Evolutionary conservation across 1,139 yeast species (phyloP), one percentile per base, ranked within the genome.

Genomic region (Pichia cactophila): DNA sequence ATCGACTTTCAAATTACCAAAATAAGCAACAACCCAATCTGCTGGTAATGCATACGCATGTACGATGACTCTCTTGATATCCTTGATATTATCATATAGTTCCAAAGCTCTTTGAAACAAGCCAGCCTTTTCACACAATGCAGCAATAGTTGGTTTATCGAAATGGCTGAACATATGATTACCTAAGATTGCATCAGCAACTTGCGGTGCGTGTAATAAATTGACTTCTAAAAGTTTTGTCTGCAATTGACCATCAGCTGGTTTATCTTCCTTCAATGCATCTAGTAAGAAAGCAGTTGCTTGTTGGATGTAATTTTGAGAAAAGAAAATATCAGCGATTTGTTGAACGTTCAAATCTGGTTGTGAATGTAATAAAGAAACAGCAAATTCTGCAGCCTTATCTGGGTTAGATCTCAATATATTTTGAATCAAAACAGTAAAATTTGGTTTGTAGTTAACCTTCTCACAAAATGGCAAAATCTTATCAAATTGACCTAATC

Each of bases 211-310:
- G 65, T 90, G 95, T 66, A 87, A 70, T 66, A 94, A 75, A 68
- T 94, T 94, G 59, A 87, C 89, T 70, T 94, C 98, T 60, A 94
- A 78, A 48, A 94, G 82, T 64, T 95, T 82, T 16, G 98, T 94
- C 75, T 94, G 98, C 64, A 94, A 75, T 63, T 89, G 96, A 17
- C 97, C 97, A 65, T 92, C 96, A 55, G 92, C 87, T 47, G 98
- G 97, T 42, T 83, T 77, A 69, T 94, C 96, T 57, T 84, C 88
- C 73, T 92, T 92, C 66, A 94, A 78, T 10, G 97, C 97, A 69
- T 94, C 98, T 62, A 94, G 75, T 61, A 94, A 74, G 72, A 94
- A 88, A n/a, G 98, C 97, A 42, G 99, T 94, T 65, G 97, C 98
- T 73, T 92, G 98, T 71, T 90, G 98, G 61, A 92, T 82, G 64